These are phyloP conservation scores for Triticum urartu DNA, from an alignment of 176 grass and related monocot species.

Conservation along the genomic window DNA sequence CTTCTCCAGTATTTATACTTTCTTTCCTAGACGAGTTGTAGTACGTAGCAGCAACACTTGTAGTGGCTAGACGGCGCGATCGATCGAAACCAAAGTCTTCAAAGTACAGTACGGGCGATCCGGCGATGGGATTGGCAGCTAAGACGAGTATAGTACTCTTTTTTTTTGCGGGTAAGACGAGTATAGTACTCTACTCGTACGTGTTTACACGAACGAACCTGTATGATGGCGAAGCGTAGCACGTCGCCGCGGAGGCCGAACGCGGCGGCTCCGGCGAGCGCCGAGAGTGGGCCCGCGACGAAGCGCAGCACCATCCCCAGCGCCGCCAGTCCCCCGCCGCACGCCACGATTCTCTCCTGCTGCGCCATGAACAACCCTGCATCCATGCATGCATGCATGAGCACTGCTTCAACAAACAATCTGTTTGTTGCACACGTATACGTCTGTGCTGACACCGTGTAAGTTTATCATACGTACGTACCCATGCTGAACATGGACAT, in stretches of 20 bases:
- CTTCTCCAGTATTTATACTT: no score
- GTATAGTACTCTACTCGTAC: no score
- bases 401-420: no score
- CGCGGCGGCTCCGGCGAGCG: slow-evolving; percentile 42
- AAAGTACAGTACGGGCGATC: not conserved
- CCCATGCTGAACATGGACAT: slow-evolving; percentile 91
- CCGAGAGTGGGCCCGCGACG: slow-evolving; percentile 46
- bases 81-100: no score
- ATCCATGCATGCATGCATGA: not conserved
- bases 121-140: no score
- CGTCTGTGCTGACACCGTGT: no score
- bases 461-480: not conserved
- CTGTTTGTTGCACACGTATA: no score
- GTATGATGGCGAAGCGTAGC: slow-evolving; percentile 63
- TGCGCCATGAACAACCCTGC: slow-evolving; percentile 69
- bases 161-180: no score
- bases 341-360: slow-evolving; percentile 69
- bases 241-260: slow-evolving; percentile 59
- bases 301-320: slow-evolving; percentile 65
- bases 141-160: no score
- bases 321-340: slow-evolving; percentile 46
- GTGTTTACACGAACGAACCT: slow-evolving; percentile 40
- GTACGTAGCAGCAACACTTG: not conserved
- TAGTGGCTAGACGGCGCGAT: not conserved
- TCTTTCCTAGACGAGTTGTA: not conserved